Percentiles rank a stretch among this genome's conserved stretches.
Evolutionary conservation across 441 rosid species (phyloP).

Genomic region (Syzygium malaccense): DNA sequence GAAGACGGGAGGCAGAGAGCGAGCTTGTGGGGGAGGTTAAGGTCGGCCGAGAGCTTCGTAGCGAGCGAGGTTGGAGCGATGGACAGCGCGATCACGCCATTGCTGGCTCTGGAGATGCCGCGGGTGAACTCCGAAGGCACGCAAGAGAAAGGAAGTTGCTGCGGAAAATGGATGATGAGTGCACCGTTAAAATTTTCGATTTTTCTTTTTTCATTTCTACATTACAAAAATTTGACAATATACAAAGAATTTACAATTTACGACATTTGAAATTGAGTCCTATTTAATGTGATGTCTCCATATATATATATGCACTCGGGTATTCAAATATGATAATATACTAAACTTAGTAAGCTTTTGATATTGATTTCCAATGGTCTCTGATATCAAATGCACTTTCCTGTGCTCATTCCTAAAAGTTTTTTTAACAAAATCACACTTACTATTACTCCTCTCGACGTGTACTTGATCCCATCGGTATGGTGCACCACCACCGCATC

Average conservation of each 20-base stretch:
- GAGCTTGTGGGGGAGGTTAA: conserved; percentile 1
- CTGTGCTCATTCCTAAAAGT: not conserved
- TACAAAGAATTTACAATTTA: not conserved
- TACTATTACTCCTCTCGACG: not conserved
- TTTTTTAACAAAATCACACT: not conserved
- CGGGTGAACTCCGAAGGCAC: not conserved
- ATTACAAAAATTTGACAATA: not conserved
- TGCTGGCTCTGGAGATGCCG: conserved; percentile 1
- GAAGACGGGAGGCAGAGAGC: conserved; percentile 19
- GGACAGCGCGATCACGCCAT: conserved; percentile 16
- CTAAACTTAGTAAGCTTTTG: not conserved
- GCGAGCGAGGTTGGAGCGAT: conserved; percentile 5
- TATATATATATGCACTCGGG: not conserved
- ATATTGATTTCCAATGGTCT: not conserved
- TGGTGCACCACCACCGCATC: conserved; percentile 13
- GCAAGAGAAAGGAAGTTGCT: conserved; percentile 10
- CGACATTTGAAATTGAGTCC: not conserved
- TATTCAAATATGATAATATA: not conserved
- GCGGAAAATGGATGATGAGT: not conserved
- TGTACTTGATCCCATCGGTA: conserved; percentile 16
- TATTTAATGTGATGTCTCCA: not conserved
- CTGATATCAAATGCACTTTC: not conserved
- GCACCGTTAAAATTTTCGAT: not conserved
- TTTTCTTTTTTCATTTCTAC: not conserved
- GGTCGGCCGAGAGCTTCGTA: not conserved